Base-by-base conservation (phyloP, 2,329 filamentous ascomycete genomes). In the Cladosporium sp. region DNA sequence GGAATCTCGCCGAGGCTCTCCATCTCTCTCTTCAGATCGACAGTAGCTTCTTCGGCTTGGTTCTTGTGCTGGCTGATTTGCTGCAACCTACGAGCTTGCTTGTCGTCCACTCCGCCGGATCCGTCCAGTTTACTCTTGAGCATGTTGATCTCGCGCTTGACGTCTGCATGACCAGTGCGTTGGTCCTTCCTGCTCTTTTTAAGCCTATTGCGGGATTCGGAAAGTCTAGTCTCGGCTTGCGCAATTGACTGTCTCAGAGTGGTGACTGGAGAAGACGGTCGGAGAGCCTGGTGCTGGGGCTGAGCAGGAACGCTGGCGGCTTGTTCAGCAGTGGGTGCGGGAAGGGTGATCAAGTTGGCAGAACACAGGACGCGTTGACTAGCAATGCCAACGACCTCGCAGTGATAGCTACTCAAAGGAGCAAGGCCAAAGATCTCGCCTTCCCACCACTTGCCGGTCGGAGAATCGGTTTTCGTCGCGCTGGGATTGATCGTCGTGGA, bases 241-340 rank as follows among this genome's bases (percentile, higher is more conserved):
- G 81, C 81, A 59, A 91, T 89, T 2, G 87, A 89, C 24, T 86
- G 87, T 65, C 82, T 84, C 34, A 92, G 76, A 2, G 87, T 91
- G 8, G 86, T 88, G 8, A 82, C 83, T 2, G 88, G 88, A 11
- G 87, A 91, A 55, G 88, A 85, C 20, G 87, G 86, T 43, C 85
- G 82, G 29, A 86, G 77, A 15, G 80, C 79, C 52, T 82, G 79
- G 62, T 84, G 82, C 43, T 77, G 73, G 59, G 83, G 80, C 40
- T 78, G 73, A 38, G 78, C 72, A 20, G 78, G 71, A 15, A 73
- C 65, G 20, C 73, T 65, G 45, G 69, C 64, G 50, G 79, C 75
- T 70, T 80, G 75, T 64, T 84, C 82, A 54, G 77, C 72, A 56
- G 80, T 77, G 27, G 77, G 76, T 57, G 80, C 73, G 51, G 77